Base-by-base conservation (phyloP, 306 rosid genomes). In the Cyclanthera cordifolia region DNA sequence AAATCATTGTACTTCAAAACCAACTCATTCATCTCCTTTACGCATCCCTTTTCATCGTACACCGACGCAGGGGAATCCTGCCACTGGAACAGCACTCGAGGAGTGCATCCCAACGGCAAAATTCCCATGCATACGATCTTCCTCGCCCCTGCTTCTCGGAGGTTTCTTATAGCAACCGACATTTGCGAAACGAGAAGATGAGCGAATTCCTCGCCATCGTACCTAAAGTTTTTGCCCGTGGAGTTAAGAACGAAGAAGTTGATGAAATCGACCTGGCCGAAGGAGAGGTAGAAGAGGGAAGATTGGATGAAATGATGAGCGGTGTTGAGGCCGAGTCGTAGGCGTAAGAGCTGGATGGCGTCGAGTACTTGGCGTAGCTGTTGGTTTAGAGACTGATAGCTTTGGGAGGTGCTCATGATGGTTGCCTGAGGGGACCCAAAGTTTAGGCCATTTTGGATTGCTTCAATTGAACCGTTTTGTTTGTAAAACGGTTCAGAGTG, bases 381-480 rank as follows among this genome's bases (percentile, higher is more conserved):
- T 67, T 89, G 91, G 86, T 73, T 91, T 13, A 84, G 91, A 71
- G 96, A 88, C 78, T 91, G 97, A 77, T 80, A 83, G 77, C 82
- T 85, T 74, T 58, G 80, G 79, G 83, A 71, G 75, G 74, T 75
- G 76, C 78, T 84, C 82, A 91, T 73, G 77, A 91, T 84, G 20
- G 84, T 87, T 69, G 97, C 95, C 46, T 84, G 90, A 57, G 96
- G 84, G 10, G 97, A 87, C 0, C 97, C 97, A 25, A 82, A 91
- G 76, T 84, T 91, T 53, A 88, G 76, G 53, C 97, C 97, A 27
- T 74, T 80, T 2, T 61, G 69, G 30, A 88, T 67, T 63, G 80
- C 87, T 65, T 69, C 72, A 24, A 84, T 25, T 61, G 97, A 81
- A 61, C 95, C 96, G 60, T 85, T 87, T 76, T 87, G 96, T 25